A percentile compares a stretch with the other conserved stretches of the same genome.
Conservation (phyloP, 2,329 filamentous ascomycete genomes). For the Aspergillus floridensis region DNA sequence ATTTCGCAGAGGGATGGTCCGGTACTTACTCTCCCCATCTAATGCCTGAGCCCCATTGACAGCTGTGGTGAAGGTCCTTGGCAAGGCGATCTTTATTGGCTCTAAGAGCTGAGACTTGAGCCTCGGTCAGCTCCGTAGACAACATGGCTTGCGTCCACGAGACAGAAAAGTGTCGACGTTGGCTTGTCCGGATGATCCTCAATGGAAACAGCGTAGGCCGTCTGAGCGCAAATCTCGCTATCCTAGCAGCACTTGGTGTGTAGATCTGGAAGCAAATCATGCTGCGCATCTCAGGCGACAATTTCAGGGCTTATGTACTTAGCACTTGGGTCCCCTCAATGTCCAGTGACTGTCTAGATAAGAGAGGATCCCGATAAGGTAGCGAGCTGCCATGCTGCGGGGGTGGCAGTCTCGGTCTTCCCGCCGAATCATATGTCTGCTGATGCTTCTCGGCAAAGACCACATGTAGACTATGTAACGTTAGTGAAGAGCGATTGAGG, state of each 20-base stretch:
- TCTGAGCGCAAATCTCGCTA: conserved; percentile 4
- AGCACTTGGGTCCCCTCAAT: background rate
- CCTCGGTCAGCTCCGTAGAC: conserved; percentile 48
- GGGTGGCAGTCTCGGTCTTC: conserved; percentile 13
- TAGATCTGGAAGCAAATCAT: conserved; percentile 10
- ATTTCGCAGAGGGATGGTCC: background rate
- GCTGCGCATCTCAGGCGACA: background rate
- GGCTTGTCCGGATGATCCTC: conserved; percentile 3
- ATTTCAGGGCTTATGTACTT: conserved; percentile 5
- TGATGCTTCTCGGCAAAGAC: background rate
- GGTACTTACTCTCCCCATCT: conserved; percentile 63
- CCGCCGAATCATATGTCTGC: conserved; percentile 14
- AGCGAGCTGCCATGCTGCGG: conserved; percentile 8
- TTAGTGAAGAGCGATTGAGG: background rate
- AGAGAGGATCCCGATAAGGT: conserved; percentile 14
- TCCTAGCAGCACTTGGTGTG: background rate
- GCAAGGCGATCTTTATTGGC: conserved; percentile 61
- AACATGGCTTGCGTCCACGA: conserved; percentile 30
- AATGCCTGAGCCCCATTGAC: conserved; percentile 64
- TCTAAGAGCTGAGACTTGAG: conserved; percentile 53
- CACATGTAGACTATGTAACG: no score
- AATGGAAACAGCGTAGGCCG: background rate
- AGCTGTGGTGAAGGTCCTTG: conserved; percentile 63
- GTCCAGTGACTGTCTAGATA: conserved; percentile 10
- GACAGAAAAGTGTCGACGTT: conserved; percentile 14